phyloP scores from a whole-genome alignment of 1,284 basidiomycete genomes.

The Tilletiaria anomala region DNA sequence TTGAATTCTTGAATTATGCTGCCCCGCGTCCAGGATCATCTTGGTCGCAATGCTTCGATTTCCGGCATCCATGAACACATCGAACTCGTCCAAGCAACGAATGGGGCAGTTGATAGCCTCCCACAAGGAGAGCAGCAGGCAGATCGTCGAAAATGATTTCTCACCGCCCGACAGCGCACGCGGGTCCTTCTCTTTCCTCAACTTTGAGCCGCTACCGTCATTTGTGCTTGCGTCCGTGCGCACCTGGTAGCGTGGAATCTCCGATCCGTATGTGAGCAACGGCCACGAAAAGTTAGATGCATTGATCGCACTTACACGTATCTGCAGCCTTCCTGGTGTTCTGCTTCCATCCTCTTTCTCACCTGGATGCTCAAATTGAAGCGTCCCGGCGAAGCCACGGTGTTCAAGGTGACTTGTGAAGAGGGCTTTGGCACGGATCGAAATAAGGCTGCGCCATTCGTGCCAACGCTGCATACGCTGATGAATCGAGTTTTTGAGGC shows the following conservation, averaged over 20 bases:
- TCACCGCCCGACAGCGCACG: constrained; percentile 66
- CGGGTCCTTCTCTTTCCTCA: constrained; percentile 19
- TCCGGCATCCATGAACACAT: constrained; percentile 90
- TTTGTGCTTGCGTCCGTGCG: constrained; percentile 63
- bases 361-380: constrained; percentile 60
- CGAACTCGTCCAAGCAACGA: constrained; percentile 65
- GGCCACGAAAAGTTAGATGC: too few relatives aligned
- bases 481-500: constrained; percentile 52
- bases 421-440: constrained; percentile 63
- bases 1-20: constrained; percentile 61
- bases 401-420: constrained; percentile 69
- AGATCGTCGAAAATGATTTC: constrained; percentile 93
- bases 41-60: constrained; percentile 80
- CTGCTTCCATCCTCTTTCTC: constrained; percentile 36
- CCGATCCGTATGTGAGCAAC: too few relatives aligned
- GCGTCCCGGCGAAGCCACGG: constrained; percentile 49
- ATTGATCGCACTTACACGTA: constrained; percentile 1
- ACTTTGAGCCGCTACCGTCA: constrained; percentile 41
- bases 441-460: constrained; percentile 69
- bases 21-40: constrained; percentile 72
- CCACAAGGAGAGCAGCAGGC: constrained; percentile 82
- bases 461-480: constrained; percentile 63
- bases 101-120: constrained; percentile 85
- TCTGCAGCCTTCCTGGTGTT: constrained; percentile 44
- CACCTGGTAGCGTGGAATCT: constrained; percentile 50